A percentile compares a stretch with the other conserved stretches of the same genome.
Evolutionary conservation across 371 early-diverging fungal genomes (phyloP).

Genomic region (Mucor plumbeus): DNA sequence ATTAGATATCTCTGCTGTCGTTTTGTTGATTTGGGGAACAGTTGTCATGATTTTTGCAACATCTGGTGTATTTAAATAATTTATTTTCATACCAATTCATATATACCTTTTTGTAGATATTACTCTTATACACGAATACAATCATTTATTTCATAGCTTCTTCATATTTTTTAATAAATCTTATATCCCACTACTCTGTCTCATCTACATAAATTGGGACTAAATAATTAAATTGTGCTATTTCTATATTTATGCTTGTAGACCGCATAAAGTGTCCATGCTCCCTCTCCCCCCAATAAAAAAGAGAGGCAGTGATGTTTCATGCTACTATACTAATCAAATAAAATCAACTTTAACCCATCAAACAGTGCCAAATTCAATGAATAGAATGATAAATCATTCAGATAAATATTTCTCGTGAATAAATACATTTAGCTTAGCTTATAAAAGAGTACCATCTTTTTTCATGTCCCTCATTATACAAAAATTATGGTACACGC

Average conservation of each 20-base stretch:
- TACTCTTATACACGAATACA: not conserved
- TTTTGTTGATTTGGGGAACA: conserved; percentile 46
- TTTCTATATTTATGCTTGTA: too few relatives aligned
- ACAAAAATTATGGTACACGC: not conserved
- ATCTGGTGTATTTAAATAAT: conserved; percentile 30
- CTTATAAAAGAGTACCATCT: not conserved
- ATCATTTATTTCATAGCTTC: too few relatives aligned
- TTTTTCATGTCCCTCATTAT: conserved; percentile 4
- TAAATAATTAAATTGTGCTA: too few relatives aligned
- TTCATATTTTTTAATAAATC: not conserved
- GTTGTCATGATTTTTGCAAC: conserved; percentile 57
- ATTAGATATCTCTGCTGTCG: conserved; percentile 39
- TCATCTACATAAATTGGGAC: too few relatives aligned
- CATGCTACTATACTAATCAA: not conserved
- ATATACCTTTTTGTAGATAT: not conserved
- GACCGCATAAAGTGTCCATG: too few relatives aligned
- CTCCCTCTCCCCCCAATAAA: too few relatives aligned
- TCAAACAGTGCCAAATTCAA: conserved; percentile 1
- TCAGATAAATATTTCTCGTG: not conserved
- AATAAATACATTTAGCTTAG: not conserved
- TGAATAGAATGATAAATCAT: not conserved
- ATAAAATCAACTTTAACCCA: not conserved
- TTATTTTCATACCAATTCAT: not conserved
- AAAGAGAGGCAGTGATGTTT: not conserved
- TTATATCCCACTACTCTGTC: not conserved